Percentiles rank a stretch among this genome's conserved stretches.
Conservation (phyloP, 2,329 filamentous ascomycete species). For the Trichothecium sympodiale region DNA sequence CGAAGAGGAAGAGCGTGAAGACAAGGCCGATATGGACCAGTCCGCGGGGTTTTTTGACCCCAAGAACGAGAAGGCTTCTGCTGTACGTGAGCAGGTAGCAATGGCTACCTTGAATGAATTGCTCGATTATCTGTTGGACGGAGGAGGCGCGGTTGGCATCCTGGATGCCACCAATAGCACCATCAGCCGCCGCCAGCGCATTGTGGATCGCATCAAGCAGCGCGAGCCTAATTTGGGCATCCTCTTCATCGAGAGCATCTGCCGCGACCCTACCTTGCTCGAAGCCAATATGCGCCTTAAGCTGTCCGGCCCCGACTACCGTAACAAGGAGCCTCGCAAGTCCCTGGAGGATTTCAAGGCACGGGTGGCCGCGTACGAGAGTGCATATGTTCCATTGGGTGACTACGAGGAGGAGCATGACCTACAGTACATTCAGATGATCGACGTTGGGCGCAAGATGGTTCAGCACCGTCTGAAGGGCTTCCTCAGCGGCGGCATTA, state of each 20-base stretch:
- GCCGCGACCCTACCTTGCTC: conserved; percentile 70
- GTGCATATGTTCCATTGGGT: conserved; percentile 83
- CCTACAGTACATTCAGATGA: conserved; percentile 95
- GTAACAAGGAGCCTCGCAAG: conserved; percentile 76
- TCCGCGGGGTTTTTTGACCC: conserved; percentile 92
- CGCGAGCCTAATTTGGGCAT: conserved; percentile 83
- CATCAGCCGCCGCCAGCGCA: conserved; percentile 66
- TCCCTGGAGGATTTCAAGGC: conserved; percentile 87
- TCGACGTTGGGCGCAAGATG: conserved; percentile 91
- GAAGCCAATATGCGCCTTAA: conserved; percentile 97
- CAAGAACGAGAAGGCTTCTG: conserved; percentile 68
- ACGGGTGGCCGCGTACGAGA: conserved; percentile 86
- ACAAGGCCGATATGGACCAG: conserved; percentile 50
- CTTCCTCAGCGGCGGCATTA: conserved; percentile 84
- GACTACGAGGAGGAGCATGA: conserved; percentile 83
- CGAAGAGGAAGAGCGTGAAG: conserved; percentile 4
- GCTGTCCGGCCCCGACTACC: conserved; percentile 91
- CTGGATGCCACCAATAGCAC: conserved; percentile 98
- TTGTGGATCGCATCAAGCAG: conserved; percentile 73
- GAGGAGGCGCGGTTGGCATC: conserved; percentile 83
- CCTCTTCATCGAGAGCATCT: conserved; percentile 90
- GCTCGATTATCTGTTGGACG: conserved; percentile 73
- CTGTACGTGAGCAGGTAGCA: conserved; percentile 81
- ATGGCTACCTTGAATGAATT: conserved; percentile 88
- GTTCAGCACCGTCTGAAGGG: conserved; percentile 83